Evolutionary conservation across 768 basidiomycete species (phyloP), one percentile per base, ranked within the genome.

Genomic region (Termitomyces sp.): DNA sequence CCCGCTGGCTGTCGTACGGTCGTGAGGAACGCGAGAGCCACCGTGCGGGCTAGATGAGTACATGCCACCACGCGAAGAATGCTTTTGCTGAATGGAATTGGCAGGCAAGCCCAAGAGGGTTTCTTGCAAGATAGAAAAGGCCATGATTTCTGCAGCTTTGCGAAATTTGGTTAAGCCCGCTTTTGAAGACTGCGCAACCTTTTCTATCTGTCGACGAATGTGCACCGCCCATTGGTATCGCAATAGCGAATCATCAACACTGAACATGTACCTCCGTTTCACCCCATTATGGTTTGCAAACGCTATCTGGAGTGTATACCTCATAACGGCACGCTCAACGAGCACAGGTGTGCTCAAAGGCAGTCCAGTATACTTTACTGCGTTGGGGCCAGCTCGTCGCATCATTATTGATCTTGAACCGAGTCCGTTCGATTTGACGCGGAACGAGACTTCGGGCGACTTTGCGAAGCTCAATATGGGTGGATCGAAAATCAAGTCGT

Each of bases 251-350:
- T 94, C 92, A 55, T 90, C 86, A 46, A 97, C 87, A 64, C 92
- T 94, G 79, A 97, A 98, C 88, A 97, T 94, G 76, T 98, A 98
- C 68, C 89, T 87, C 66, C 94, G 84, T 73, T 90, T 91, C 57
- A 77, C 61, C 35, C 87, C 86, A 36, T 78, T 70, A 64, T 89
- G 85, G 66, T 87, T 87, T 42, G 80, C 64, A 76, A 98, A 98
- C 2, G 94, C 88, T 38, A 98, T 75, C 72, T 97, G 93, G 81
- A 98, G 96, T 0, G 96, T 97, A 71, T 98, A 91, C 61, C 89
- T 86, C 96, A 98, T 98, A 77, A 98, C 98, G 0, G 93, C 88
- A 20, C 94, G 89, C 70, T 96, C 94, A 62, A 96, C 87, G 22
- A 84, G 79, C 67, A 98, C 79, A 6, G 87, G 79, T 66, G 84